Conservation (phyloP, 2,329 filamentous ascomycete genomes). For the Pseudocercospora ulei region DNA sequence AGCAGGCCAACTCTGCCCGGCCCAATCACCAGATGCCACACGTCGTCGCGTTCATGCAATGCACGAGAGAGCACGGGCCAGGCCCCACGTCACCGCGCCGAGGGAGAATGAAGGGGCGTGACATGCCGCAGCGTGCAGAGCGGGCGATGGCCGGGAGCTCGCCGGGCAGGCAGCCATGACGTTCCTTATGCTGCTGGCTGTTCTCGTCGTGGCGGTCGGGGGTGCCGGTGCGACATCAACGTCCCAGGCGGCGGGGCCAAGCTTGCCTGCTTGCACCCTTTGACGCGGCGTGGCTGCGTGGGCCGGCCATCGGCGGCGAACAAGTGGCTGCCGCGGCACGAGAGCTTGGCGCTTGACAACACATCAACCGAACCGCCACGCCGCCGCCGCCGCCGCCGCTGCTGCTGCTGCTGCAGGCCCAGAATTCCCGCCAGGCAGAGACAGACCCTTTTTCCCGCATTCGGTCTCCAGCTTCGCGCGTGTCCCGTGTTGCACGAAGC, state of each 20-base stretch:
- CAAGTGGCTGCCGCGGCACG: conserved; percentile 22
- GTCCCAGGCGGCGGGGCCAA: conserved; percentile 10
- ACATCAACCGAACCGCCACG: conserved; percentile 23
- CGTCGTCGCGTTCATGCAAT: conserved; percentile 23
- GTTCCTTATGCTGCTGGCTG: conserved; percentile 2
- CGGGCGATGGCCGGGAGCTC: neutral
- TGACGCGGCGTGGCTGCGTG: conserved; percentile 8
- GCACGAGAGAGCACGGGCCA: conserved; percentile 10
- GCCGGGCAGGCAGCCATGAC: conserved; percentile 8
- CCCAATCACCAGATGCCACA: conserved; percentile 28
- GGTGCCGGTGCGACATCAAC: conserved; percentile 19
- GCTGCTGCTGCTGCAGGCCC: conserved; percentile 14
- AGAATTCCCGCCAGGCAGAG: conserved; percentile 13
- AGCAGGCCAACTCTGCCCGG: conserved; percentile 11
- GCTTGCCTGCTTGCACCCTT: too few relatives aligned
- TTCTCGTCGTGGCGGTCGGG: conserved; percentile 24
- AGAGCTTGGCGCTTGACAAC: conserved; percentile 25
- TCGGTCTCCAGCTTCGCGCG: conserved; percentile 8
- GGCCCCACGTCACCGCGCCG: conserved; percentile 5
- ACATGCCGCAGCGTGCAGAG: neutral
- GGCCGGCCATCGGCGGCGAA: conserved; percentile 12
- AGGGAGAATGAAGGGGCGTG: neutral
- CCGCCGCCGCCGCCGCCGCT: neutral
- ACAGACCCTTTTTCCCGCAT: conserved; percentile 13
- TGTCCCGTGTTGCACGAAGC: conserved; percentile 20